Evolutionary conservation across 2,329 filamentous ascomycete genomes (phyloP), one percentile per base, ranked within the genome.

Genomic region (Parascedosporium putredinis): DNA sequence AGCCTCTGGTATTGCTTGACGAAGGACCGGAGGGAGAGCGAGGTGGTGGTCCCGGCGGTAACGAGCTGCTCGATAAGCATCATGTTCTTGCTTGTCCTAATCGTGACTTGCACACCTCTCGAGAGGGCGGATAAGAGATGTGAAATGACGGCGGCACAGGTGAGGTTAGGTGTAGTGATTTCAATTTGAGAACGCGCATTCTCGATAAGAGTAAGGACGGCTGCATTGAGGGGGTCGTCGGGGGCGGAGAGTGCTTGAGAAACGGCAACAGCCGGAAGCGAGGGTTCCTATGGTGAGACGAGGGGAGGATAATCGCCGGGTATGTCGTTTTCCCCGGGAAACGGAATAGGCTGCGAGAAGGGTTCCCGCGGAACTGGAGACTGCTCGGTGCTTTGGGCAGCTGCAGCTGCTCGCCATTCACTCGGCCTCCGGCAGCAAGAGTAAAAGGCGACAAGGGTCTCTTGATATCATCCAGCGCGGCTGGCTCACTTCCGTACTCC

Each of bases 31-130:
- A 93, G 59, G 53, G 83, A 86, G 54, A 77, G 70, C 1, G 78
- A 71, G 0, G 87, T 91, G 0, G 83, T 87, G 0, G 83, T 89
- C 0, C 84, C 84, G 0, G 86, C 82, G 0, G 87, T 93, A 22
- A 88, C 69, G n/a, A 93, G 68, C 62, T 94, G 88, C 65, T 94
- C 88, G 25, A 87, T 65, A 14, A 86, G 60, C 86, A 89, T 90
- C 72, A 90, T 81, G 12, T 71, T 69, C 52, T 74, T 74, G 55
- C 80, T 83, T 0, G 85, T 88, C 5, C 85, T 69, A 40, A 90
- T 74, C 6, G 70, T 70, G 1, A 94, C 78, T 49, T 84, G 64
- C 9, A 93, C 76, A 1, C 86, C 85, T 1, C 85, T 74, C 3
- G 65, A 56, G 0, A 91, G 66, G 0, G 84, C 83, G 1, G 66